phyloP scores from a whole-genome alignment of 768 basidiomycete genomes.

The Boletellus ananas region DNA sequence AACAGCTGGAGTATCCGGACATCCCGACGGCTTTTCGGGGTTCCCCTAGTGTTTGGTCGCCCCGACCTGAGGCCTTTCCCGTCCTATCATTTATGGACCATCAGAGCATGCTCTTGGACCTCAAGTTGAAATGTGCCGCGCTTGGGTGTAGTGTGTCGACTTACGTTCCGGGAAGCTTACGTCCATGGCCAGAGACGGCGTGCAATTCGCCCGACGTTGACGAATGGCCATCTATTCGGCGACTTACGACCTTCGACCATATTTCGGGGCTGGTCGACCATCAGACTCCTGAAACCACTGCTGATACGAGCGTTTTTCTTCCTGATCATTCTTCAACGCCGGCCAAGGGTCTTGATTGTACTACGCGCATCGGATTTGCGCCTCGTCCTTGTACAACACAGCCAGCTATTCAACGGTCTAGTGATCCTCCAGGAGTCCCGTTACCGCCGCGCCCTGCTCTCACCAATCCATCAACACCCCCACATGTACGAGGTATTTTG shows the following conservation, averaged over 20 bases:
- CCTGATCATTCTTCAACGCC: slow-evolving; percentile 14
- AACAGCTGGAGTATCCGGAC: slow-evolving; percentile 34
- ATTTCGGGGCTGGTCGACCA: slow-evolving; percentile 7
- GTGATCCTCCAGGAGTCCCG: slow-evolving; percentile 18
- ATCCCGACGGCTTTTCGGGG: slow-evolving; percentile 43
- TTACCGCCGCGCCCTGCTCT: slow-evolving; percentile 23
- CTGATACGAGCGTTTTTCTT: slow-evolving; percentile 9
- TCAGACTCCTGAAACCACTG: slow-evolving; percentile 1
- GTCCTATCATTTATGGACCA: slow-evolving; percentile 28
- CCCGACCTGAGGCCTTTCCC: slow-evolving; percentile 21
- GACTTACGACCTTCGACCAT: slow-evolving; percentile 25
- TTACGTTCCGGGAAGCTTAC: slow-evolving; percentile 6
- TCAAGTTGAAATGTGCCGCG: slow-evolving; percentile 32
- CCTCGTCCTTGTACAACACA: background rate
- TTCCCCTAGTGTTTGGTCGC: slow-evolving; percentile 32
- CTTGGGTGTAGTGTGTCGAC: slow-evolving; percentile 16
- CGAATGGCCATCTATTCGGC: slow-evolving; percentile 37
- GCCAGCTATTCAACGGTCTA: slow-evolving; percentile 7
- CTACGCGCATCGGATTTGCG: background rate
- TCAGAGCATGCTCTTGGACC: slow-evolving; percentile 34
- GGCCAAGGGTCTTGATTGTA: background rate
- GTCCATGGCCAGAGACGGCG: background rate
- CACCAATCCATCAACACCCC: slow-evolving; percentile 25
- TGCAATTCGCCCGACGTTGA: slow-evolving; percentile 23
- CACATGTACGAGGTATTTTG: slow-evolving; percentile 34